A percentile compares a stretch with the other conserved stretches of the same genome.
Conservation (phyloP, 2,329 filamentous ascomycete genomes). For the Nectriaceae sp. region DNA sequence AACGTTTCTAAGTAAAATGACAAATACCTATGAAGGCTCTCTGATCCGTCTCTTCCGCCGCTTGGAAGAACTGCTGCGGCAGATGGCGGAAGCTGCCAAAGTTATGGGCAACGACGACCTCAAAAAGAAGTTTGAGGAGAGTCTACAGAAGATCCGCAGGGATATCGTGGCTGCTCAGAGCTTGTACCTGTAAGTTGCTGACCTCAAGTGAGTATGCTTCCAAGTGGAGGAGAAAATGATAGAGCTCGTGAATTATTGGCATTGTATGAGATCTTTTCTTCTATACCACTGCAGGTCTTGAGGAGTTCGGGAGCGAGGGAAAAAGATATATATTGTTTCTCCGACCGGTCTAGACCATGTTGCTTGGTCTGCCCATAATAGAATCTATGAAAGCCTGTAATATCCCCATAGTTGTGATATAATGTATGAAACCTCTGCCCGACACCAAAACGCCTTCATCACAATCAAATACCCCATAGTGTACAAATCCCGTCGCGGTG, state of each 20-base stretch:
- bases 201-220: background rate
- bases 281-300: constrained; percentile 21
- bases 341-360: background rate
- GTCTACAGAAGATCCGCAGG: constrained; percentile 80
- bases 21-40: constrained; percentile 95
- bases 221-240: background rate
- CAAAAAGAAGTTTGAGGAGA: constrained; percentile 86
- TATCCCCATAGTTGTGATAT: constrained; percentile 3
- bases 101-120: constrained; percentile 98
- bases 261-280: constrained; percentile 19
- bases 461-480: too few species aligned
- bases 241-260: constrained; percentile 2
- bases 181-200: constrained; percentile 69
- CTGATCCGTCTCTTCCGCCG: constrained; percentile 95
- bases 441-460: background rate
- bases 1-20: constrained; percentile 79
- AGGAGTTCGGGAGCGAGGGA: constrained; percentile 28
- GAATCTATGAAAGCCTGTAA: constrained; percentile 19
- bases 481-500: background rate
- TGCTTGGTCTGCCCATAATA: constrained; percentile 13
- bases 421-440: background rate
- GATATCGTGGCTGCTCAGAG: constrained; percentile 96
- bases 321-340: constrained; percentile 8
- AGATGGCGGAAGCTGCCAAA: constrained; percentile 94
- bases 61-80: constrained; percentile 87